Evolutionary conservation across 202 grass and related monocot genomes (phyloP).

Genomic region (Musa balbisiana): DNA sequence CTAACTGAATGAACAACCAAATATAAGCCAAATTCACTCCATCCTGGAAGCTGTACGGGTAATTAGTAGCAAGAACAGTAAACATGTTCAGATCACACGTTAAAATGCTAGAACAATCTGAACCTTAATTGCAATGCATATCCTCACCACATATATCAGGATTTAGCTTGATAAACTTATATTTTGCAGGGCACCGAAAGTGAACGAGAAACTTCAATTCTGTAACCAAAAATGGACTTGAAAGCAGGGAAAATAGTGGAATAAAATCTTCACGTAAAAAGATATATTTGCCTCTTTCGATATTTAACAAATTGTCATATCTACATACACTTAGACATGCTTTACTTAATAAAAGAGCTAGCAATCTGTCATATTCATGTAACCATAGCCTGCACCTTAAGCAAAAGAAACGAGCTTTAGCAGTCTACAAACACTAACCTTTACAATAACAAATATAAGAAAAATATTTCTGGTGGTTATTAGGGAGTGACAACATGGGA

Average conservation of each 20-base stretch:
- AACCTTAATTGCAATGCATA: background rate
- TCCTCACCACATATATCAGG: background rate
- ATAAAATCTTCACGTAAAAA: too few species aligned
- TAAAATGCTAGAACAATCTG: background rate
- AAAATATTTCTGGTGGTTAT: too few species aligned
- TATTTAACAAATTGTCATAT: too few species aligned
- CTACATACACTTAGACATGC: background rate
- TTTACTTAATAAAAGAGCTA: conserved; percentile 15
- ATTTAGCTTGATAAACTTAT: background rate
- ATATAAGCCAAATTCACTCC: background rate
- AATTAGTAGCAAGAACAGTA: background rate
- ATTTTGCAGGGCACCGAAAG: background rate
- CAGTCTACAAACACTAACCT: background rate
- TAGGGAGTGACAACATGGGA: background rate
- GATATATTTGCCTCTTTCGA: too few species aligned
- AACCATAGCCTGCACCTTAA: background rate
- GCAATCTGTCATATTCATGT: conserved; percentile 11
- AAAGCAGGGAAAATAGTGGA: too few species aligned
- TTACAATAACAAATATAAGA: background rate
- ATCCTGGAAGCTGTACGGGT: background rate
- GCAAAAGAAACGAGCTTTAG: background rate
- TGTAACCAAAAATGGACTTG: too few species aligned
- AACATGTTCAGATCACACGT: background rate
- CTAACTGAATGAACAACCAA: conserved; percentile 17
- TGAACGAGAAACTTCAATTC: too few species aligned